Evolutionary conservation across 768 basidiomycete species (phyloP).

Genomic region (Trametes maxima): DNA sequence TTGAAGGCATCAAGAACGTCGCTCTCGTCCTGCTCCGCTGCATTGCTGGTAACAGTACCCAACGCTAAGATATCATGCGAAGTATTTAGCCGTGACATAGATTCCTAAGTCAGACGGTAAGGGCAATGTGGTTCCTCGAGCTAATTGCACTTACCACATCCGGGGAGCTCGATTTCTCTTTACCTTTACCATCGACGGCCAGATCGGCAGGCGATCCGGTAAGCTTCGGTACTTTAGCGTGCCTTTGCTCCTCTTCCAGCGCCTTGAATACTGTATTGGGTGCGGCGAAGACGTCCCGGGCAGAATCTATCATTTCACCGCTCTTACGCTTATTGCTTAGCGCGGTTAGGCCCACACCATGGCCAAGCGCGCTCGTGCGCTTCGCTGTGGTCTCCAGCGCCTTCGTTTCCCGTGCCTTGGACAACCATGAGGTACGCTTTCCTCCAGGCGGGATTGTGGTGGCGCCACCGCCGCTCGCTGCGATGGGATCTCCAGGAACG

Average conservation of each 20-base stretch:
- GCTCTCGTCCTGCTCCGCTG: conserved; percentile 34
- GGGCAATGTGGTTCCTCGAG: neutral
- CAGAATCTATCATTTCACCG: conserved; percentile 35
- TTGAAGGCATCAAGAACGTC: conserved; percentile 69
- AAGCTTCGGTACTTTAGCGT: conserved; percentile 56
- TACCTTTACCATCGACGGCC: conserved; percentile 10
- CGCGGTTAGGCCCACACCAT: conserved; percentile 16
- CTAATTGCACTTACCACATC: conserved; percentile 3
- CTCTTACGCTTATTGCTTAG: conserved; percentile 66
- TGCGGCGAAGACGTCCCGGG: neutral
- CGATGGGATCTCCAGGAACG: conserved; percentile 48
- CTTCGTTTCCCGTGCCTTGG: conserved; percentile 73
- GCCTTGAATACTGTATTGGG: neutral
- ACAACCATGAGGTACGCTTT: conserved; percentile 81
- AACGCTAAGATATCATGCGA: neutral
- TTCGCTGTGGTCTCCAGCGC: conserved; percentile 33
- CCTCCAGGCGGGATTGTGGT: conserved; percentile 39
- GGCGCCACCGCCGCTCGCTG: conserved; percentile 36
- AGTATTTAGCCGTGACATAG: neutral
- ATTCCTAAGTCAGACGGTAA: neutral
- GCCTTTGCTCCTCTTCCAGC: conserved; percentile 39
- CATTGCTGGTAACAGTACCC: conserved; percentile 12
- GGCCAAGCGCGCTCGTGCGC: conserved; percentile 12
- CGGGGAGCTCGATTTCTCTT: conserved; percentile 11
- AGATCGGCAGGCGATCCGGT: neutral